These are phyloP conservation scores for Talaromyces sp. DNA, from an alignment of 2,329 filamentous ascomycete genomes.

Conservation along the genomic window DNA sequence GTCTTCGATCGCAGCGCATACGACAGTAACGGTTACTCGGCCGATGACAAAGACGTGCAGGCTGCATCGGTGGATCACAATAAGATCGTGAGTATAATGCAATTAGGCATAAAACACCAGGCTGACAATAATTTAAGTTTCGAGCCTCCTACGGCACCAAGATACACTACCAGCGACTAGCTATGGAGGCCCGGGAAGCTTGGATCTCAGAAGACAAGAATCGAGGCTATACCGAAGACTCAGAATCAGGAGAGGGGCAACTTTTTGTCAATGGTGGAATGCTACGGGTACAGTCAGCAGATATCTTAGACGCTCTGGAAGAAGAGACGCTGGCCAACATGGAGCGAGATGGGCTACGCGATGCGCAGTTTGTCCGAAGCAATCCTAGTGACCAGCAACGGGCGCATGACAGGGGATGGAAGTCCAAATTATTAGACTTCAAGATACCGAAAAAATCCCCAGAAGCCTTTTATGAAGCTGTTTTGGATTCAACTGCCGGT, in stretches of 20 bases:
- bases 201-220: conserved; percentile 19
- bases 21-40: conserved; percentile 15
- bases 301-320: conserved; percentile 13
- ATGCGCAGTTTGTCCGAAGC: conserved; percentile 20
- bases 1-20: conserved; percentile 19
- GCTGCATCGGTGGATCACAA: conserved; percentile 23
- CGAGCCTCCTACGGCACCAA: conserved; percentile 21
- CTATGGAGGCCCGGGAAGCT: conserved; percentile 14
- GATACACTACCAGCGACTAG: conserved; percentile 21
- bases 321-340: conserved; percentile 20
- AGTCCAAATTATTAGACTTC: conserved; percentile 18
- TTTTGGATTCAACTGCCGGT: conserved; percentile 17
- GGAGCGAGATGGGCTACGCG: conserved; percentile 18
- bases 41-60: conserved; percentile 15
- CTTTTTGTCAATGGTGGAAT: conserved; percentile 21
- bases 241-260: conserved; percentile 12
- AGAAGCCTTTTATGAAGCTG: conserved; percentile 12
- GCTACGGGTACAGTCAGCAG: conserved; percentile 20
- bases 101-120: neutral
- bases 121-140: too few relatives aligned
- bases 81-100: conserved; percentile 14
- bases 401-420: conserved; percentile 15
- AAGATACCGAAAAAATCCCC: conserved; percentile 11
- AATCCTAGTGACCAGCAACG: conserved; percentile 15
- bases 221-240: conserved; percentile 4